Conservation (phyloP, 352 stramenopile species). For the Phytophthora pseudosyringae region DNA sequence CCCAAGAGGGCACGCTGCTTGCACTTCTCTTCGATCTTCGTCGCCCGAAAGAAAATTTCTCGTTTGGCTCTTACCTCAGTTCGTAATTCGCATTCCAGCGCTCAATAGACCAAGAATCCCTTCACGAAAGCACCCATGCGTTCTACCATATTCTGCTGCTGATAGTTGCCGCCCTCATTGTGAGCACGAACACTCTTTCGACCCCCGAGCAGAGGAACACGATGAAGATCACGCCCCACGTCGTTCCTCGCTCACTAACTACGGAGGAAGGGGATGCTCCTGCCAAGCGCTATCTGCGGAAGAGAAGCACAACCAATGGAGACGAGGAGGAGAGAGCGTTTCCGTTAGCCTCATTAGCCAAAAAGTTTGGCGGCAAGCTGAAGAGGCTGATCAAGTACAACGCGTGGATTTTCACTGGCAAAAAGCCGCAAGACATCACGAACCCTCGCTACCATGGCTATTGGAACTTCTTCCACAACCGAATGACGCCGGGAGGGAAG, state of each 20-base stretch:
- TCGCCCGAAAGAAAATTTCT: no score
- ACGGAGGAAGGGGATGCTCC: background rate
- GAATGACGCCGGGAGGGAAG: slow-evolving; percentile 4
- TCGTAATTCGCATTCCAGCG: background rate
- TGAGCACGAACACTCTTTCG: background rate
- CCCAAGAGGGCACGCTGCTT: no score
- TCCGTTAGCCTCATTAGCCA: background rate
- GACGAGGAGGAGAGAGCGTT: slow-evolving; percentile 1
- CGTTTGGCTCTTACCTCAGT: background rate
- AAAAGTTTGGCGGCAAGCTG: slow-evolving; percentile 1
- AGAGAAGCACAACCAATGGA: background rate
- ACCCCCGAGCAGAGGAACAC: background rate
- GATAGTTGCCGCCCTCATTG: background rate
- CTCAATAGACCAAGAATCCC: background rate
- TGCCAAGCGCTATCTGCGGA: background rate
- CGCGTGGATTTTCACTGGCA: slow-evolving; percentile 11
- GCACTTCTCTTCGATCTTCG: no score
- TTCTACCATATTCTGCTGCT: background rate
- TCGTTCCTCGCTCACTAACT: background rate
- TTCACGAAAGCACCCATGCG: background rate
- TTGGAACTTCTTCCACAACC: slow-evolving; percentile 17
- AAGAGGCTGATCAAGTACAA: slow-evolving; percentile 21
- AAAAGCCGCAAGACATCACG: slow-evolving; percentile 6
- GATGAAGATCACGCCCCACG: background rate
- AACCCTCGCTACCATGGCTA: slow-evolving; percentile 14